A percentile compares a stretch with the other conserved stretches of the same genome.
These are phyloP conservation scores for Scheffersomyces insectosa DNA, from an alignment of 1,139 yeast species.

Conservation along the genomic window DNA sequence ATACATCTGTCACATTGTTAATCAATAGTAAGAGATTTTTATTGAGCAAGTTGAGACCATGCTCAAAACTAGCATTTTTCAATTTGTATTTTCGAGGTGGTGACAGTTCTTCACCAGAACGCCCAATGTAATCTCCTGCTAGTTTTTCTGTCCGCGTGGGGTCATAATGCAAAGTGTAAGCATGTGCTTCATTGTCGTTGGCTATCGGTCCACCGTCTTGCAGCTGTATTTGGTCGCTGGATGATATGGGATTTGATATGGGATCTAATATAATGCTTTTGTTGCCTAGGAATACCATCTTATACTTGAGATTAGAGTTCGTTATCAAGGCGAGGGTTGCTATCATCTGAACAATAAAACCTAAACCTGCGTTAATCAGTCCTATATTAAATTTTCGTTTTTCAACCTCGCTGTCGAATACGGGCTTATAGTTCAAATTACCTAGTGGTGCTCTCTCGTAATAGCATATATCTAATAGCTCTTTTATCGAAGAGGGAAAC, in stretches of 20 bases:
- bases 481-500: constrained; percentile 35
- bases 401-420: constrained; percentile 3
- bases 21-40: constrained; percentile 32
- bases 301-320: constrained; percentile 27
- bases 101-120: constrained; percentile 9
- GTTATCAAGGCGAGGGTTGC: constrained; percentile 26
- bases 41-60: constrained; percentile 34
- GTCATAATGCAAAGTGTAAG: constrained; percentile 33
- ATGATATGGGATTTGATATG: constrained; percentile 9
- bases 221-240: background rate
- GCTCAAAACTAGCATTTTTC: constrained; percentile 34
- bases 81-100: constrained; percentile 10
- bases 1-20: constrained; percentile 21
- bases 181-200: constrained; percentile 4
- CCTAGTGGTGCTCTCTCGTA: constrained; percentile 16
- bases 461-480: constrained; percentile 33
- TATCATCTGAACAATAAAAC: constrained; percentile 31
- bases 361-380: constrained; percentile 35
- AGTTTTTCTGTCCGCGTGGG: constrained; percentile 22
- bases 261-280: constrained; percentile 29
- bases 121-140: no score
- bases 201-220: background rate
- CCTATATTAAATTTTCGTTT: constrained; percentile 16
- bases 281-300: constrained; percentile 26
- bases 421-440: constrained; percentile 10